Conservation (phyloP, 306 rosid species). For the Gastrolobium villosum region DNA sequence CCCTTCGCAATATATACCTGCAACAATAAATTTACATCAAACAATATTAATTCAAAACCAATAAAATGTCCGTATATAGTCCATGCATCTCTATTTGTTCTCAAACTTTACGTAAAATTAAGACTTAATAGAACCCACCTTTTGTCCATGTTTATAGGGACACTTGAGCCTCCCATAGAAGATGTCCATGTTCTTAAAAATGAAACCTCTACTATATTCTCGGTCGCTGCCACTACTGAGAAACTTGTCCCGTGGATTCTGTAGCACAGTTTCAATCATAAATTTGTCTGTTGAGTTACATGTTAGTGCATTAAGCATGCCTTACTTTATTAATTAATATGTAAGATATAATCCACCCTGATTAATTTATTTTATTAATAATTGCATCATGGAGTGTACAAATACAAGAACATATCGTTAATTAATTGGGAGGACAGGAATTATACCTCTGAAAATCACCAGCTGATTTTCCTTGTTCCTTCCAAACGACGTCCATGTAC, state of each 20-base stretch:
- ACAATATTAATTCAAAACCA: not conserved
- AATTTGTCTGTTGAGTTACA: not conserved
- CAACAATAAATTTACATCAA: not conserved
- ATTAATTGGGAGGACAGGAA: not conserved
- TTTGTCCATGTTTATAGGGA: slow-evolving; percentile 74
- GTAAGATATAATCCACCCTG: not conserved
- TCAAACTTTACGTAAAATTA: not conserved
- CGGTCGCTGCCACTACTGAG: slow-evolving; percentile 37
- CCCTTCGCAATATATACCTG: slow-evolving; percentile 72
- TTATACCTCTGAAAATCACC: slow-evolving; percentile 52
- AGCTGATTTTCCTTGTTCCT: not conserved
- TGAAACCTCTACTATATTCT: slow-evolving; percentile 72
- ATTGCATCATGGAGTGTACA: not conserved
- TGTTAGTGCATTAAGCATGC: not conserved
- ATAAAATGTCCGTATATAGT: no score
- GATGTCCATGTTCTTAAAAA: slow-evolving; percentile 62
- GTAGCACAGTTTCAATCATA: slow-evolving; percentile 29
- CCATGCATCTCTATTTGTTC: not conserved
- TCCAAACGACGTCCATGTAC: slow-evolving; percentile 77
- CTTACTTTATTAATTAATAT: not conserved
- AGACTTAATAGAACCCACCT: slow-evolving; percentile 51
- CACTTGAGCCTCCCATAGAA: slow-evolving; percentile 27
- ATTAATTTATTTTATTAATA: not conserved
- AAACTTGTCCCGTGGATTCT: slow-evolving; percentile 60
- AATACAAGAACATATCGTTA: not conserved